Evolutionary conservation across 78 protist genomes (phyloP).

Genomic region (Pigoraptor vietnamica): DNA sequence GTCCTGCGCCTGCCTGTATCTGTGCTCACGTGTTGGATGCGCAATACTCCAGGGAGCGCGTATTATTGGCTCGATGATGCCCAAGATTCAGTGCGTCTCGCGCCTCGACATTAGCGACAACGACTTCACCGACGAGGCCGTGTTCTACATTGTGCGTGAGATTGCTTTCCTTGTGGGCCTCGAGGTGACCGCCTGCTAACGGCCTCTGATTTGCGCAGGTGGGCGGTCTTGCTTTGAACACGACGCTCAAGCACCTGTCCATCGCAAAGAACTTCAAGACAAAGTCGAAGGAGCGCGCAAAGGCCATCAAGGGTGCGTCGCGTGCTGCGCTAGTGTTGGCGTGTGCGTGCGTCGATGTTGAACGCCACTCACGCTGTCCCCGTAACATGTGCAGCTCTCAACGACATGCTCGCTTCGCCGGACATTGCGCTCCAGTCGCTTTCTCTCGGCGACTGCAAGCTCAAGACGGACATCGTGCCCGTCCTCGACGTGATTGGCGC

Average conservation of each 20-base stretch:
- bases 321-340: background rate
- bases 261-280: background rate
- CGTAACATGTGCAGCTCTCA: background rate
- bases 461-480: conserved; percentile 37
- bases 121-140: background rate
- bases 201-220: no score
- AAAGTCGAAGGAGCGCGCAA: background rate
- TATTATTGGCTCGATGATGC: background rate
- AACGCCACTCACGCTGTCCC: no score
- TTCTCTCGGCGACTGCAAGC: background rate
- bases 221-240: background rate
- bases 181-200: no score
- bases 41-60: background rate
- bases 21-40: background rate
- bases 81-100: background rate
- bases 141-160: background rate
- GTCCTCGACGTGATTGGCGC: conserved; percentile 51
- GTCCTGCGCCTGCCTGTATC: background rate
- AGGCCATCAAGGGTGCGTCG: background rate
- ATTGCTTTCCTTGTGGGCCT: no score
- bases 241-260: background rate
- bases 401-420: background rate
- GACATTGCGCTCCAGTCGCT: background rate
- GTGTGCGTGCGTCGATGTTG: no score
- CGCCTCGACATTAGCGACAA: background rate